Evolutionary conservation across 2,329 filamentous ascomycete species (phyloP), one percentile per base, ranked within the genome.

Genomic region (Apiospora marii): DNA sequence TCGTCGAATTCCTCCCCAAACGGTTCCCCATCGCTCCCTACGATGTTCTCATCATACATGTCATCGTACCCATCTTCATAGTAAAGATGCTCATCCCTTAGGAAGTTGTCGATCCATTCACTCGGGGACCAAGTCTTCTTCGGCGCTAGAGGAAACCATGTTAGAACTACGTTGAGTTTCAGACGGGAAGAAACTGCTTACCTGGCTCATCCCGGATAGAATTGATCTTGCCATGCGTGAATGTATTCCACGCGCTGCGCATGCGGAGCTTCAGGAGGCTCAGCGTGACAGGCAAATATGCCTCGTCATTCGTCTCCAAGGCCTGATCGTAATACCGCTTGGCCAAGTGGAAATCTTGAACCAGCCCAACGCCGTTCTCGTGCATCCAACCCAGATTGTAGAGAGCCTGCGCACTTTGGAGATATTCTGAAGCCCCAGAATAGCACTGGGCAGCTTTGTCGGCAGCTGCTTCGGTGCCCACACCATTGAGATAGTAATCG

Each of bases 361-460:
- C 92, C 27, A 98, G 89, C 1, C 95, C 94, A 69, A 98, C 88
- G 10, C 96, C 96, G 79, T 98, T 98, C 83, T 99, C 96, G 79
- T 99, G 95, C 96, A 99, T 98, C 96, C 96, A 99, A 6, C 96
- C 97, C 19, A 99, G 87, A 78, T 99, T 98, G 90, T 95, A 99
- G 72, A 98, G 90, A 19, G 97, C 96, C 83, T 99, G 97, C 2
- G 96, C 96, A 77, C 94, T 97, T 79, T 95, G 93, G 77, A 96
- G 92, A 73, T 93, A 95, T 80, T 99, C 96, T 0, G 95, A 95
- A 1, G 96, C 96, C 4, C 94, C 93, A 70, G 93, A 92, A 79
- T 99, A 99, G 84, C 96, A 99, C 64, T 93, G 92, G 0, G 95
- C 95, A 7, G 97, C 97, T 82, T 98, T 98, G 77, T 95, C 92